Evolutionary conservation across 2,329 filamentous ascomycete genomes (phyloP).

Genomic region (Penicillium sp.): DNA sequence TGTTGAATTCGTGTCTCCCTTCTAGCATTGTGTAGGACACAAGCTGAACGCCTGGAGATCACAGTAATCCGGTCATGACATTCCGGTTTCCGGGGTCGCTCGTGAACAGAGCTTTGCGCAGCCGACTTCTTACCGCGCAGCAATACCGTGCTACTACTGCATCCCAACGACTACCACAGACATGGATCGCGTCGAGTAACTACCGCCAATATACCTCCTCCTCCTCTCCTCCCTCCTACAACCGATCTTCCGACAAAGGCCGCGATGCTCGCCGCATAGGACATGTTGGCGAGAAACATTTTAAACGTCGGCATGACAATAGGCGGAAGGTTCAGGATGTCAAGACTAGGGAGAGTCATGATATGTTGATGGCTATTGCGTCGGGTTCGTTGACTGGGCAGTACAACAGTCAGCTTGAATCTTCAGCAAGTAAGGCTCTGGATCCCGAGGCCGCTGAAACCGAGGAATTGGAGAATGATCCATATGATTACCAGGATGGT

Average conservation of each 20-base stretch:
- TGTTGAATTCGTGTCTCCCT: not conserved
- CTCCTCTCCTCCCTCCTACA: not conserved
- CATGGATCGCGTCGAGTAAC: not conserved
- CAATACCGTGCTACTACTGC: constrained; percentile 7
- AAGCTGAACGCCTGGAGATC: not conserved
- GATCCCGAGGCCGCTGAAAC: not conserved
- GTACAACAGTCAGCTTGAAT: not conserved
- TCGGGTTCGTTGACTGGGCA: not conserved
- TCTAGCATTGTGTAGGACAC: constrained; percentile 3
- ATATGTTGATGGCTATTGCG: constrained; percentile 11
- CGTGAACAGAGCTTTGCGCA: constrained; percentile 26
- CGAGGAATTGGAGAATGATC: not conserved
- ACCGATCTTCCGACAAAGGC: not conserved
- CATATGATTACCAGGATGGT: not conserved
- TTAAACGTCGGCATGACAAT: not conserved
- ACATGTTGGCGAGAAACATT: not conserved
- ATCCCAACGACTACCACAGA: not conserved
- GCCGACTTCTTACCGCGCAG: constrained; percentile 14
- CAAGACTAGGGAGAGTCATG: not conserved
- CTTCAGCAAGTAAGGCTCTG: constrained; percentile 1
- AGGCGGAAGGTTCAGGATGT: not conserved
- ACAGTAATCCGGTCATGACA: constrained; percentile 16
- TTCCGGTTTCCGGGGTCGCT: constrained; percentile 16
- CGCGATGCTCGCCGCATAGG: not conserved
- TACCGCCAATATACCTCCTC: not conserved